Evolutionary conservation across 352 stramenopile genomes (phyloP).

Genomic region (Plasmopara muralis): DNA sequence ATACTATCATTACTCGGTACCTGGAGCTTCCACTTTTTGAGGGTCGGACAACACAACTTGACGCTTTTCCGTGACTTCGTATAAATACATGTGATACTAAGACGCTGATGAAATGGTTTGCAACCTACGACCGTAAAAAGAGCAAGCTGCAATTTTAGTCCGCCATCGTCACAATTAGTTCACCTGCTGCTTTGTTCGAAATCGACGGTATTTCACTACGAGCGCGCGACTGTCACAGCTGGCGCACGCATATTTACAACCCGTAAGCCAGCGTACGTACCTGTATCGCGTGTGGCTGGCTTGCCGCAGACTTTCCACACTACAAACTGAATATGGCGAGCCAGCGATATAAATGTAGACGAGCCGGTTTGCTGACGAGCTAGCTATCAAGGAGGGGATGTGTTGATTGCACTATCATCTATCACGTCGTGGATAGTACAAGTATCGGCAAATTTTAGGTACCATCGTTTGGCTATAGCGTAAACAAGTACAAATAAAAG

Average conservation of each 20-base stretch:
- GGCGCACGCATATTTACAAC: slow-evolving; percentile 12
- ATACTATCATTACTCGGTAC: no score
- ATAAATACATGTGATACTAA: neutral
- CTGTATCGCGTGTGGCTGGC: slow-evolving; percentile 4
- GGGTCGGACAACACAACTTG: no score
- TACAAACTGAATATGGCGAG: slow-evolving; percentile 13
- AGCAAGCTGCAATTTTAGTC: no score
- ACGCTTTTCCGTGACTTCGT: no score
- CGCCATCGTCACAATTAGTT: neutral
- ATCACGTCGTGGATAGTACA: no score
- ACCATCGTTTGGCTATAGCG: no score
- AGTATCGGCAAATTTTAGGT: no score
- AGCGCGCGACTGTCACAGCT: slow-evolving; percentile 2
- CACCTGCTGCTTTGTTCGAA: neutral
- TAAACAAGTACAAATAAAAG: no score
- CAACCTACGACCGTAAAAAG: no score
- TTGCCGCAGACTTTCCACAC: slow-evolving; percentile 15
- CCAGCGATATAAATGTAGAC: slow-evolving; percentile 15
- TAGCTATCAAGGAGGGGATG: no score
- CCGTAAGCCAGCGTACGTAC: slow-evolving; percentile 20
- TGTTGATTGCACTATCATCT: no score
- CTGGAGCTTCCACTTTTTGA: no score
- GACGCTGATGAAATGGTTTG: neutral
- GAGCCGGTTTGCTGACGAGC: slow-evolving; percentile 1
- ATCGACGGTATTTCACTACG: neutral